Evolutionary conservation across 2,329 filamentous ascomycete genomes (phyloP).

Genomic region (Zymoseptoria passerinii): DNA sequence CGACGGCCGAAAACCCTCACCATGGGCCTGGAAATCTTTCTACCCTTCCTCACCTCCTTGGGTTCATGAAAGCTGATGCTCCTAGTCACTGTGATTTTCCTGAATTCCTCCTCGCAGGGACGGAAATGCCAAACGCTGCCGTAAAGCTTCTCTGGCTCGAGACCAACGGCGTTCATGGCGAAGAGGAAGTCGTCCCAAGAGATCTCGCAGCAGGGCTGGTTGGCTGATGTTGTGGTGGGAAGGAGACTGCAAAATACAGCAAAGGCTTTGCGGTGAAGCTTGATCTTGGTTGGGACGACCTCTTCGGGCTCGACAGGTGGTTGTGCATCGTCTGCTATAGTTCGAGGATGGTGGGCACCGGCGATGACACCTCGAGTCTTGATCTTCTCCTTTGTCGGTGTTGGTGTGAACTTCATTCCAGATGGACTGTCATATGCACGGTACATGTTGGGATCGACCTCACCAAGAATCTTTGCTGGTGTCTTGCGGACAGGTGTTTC

Average conservation of each 20-base stretch:
- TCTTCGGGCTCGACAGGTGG: neutral
- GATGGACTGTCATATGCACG: slow-evolving; percentile 4
- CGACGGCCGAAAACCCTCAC: slow-evolving; percentile 44
- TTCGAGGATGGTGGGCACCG: slow-evolving; percentile 6
- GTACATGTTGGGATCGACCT: slow-evolving; percentile 12
- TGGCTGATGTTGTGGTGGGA: slow-evolving; percentile 25
- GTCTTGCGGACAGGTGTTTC: neutral
- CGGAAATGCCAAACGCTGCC: slow-evolving; percentile 55
- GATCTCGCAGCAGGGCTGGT: slow-evolving; percentile 41
- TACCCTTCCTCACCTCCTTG: slow-evolving; percentile 37
- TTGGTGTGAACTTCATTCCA: slow-evolving; percentile 5
- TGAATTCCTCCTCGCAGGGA: slow-evolving; percentile 23
- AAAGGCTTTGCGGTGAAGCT: slow-evolving; percentile 17
- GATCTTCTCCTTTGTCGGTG: slow-evolving; percentile 14
- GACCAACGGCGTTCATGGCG: slow-evolving; percentile 44
- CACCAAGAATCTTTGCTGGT: slow-evolving; percentile 2
- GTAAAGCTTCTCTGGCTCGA: slow-evolving; percentile 49
- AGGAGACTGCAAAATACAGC: slow-evolving; percentile 41
- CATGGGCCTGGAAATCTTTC: slow-evolving; percentile 43
- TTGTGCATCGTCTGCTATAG: neutral
- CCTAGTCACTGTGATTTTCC: slow-evolving; percentile 28
- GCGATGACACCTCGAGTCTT: slow-evolving; percentile 19
- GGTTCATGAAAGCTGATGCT: slow-evolving; percentile 56
- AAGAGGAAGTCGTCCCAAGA: slow-evolving; percentile 47
- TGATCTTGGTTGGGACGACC: slow-evolving; percentile 3